A percentile compares a stretch with the other conserved stretches of the same genome.
Conservation (phyloP, 257 asterid species). For the Solanum ossicruentum region DNA sequence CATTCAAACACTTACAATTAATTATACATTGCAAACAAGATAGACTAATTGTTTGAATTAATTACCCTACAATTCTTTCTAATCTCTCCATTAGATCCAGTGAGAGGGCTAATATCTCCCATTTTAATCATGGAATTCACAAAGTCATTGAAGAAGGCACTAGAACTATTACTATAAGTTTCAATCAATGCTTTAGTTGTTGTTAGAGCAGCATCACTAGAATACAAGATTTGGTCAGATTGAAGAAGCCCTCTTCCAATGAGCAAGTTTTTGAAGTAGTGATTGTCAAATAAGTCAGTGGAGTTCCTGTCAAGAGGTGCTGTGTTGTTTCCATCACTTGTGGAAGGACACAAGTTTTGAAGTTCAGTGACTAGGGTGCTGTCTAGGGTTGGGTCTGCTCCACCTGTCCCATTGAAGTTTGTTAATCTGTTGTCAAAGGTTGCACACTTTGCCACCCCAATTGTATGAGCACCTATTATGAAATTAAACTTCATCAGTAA, state of each 20-base stretch:
- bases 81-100: conserved; percentile 51
- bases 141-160: conserved; percentile 40
- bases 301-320: conserved; percentile 50
- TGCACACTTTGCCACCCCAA: conserved; percentile 49
- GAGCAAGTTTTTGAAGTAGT: conserved; percentile 50
- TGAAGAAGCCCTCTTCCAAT: conserved; percentile 49
- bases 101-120: conserved; percentile 49
- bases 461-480: conserved; percentile 53
- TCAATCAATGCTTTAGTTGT: conserved; percentile 33
- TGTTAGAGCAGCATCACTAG: conserved; percentile 21
- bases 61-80: conserved; percentile 53
- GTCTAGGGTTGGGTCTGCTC: conserved; percentile 54
- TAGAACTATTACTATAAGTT: conserved; percentile 28
- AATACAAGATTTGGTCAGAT: conserved; percentile 48
- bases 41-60: not conserved
- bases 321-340: conserved; percentile 54
- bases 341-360: conserved; percentile 33
- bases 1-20: not conserved
- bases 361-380: conserved; percentile 26
- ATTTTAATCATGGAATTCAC: conserved; percentile 54
- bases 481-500: too few species aligned
- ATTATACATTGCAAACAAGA: not conserved
- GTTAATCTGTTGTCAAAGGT: conserved; percentile 43
- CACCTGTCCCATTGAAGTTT: conserved; percentile 58
- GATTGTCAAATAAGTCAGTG: conserved; percentile 52